Evolutionary conservation across 768 basidiomycete genomes (phyloP), one percentile per base, ranked within the genome.

Genomic region (Trametes punicea): DNA sequence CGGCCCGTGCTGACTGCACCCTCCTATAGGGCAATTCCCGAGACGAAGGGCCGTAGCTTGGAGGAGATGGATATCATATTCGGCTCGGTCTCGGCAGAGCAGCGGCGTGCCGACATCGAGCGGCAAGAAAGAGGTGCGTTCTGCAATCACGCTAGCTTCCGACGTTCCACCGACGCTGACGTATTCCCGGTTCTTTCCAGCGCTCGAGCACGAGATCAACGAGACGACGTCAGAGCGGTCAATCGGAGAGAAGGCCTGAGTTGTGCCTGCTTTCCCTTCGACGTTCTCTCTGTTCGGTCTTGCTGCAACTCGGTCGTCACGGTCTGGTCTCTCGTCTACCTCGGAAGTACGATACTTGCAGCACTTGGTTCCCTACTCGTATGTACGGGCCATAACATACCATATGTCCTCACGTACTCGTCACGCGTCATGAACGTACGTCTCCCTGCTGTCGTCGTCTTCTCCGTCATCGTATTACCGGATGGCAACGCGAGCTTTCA

Each of bases 41-140:
- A 75, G 69, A 75, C 74, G 21, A 75, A 73, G 64, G 73, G 73
- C 51, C 72, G 70, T 61, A 62, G 61, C 48, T 62, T 82, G 48
- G 79, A 81, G 59, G 79, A 81, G 62, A 81, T 81, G 80, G 80
- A 81, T 62, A 67, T 81, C 62, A 68, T 82, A 55, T 82, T 82
- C 59, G 88, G 87, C 4, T 58, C 84, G 0, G 77, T 89, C 30
- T 73, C 74, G 16, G 73, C 70, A 9, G 83, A 83, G 56, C 63
- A 79, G 51, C 82, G 87, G 45, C 73, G 75, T 39, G 77, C 72
- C 0, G 75, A 82, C 53, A 82, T 90, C 61, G 69, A 67, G 40
- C 74, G 69, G 63, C 74, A 76, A 26, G 76, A 81, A 60, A 71
- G 69, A 54, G 74, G 68, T 55, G 55, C 46, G 63, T 58, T 20